phyloP scores from a whole-genome alignment of 2,329 filamentous ascomycete species.

The Sphaerulina musiva region DNA sequence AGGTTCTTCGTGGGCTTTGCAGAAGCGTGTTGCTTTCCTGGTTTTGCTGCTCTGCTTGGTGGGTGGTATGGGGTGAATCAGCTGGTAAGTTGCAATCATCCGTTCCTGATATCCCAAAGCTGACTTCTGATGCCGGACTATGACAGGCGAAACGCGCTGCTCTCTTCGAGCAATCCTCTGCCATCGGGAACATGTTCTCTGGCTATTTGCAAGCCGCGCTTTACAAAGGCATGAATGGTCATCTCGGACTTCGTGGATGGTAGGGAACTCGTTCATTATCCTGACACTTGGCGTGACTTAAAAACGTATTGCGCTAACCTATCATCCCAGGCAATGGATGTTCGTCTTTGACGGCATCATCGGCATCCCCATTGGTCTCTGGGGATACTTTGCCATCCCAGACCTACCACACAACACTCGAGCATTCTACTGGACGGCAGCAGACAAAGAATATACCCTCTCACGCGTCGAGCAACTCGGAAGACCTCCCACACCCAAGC shows the following conservation, averaged over 20 bases:
- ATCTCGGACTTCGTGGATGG: conserved; percentile 40
- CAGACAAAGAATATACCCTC: conserved; percentile 11
- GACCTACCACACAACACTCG: conserved; percentile 47
- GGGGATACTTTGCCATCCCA: conserved; percentile 45
- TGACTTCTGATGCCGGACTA: too few relatives aligned
- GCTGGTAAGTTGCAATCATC: not conserved
- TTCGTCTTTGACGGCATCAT: conserved; percentile 49
- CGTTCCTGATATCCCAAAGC: too few relatives aligned
- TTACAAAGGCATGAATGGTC: conserved; percentile 42
- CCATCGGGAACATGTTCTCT: conserved; percentile 42
- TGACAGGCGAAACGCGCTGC: conserved; percentile 40
- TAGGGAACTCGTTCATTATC: conserved; percentile 14
- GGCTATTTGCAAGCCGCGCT: conserved; percentile 52
- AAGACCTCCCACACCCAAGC: conserved; percentile 4
- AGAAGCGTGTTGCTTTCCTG: conserved; percentile 6
- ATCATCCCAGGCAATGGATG: conserved; percentile 35
- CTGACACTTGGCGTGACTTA: too few relatives aligned
- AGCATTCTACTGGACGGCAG: conserved; percentile 42
- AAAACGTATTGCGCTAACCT: not conserved
- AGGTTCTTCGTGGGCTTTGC: conserved; percentile 9
- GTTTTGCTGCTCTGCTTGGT: conserved; percentile 9
- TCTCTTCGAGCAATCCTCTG: conserved; percentile 46
- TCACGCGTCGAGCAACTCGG: conserved; percentile 11
- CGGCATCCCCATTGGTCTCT: conserved; percentile 46
- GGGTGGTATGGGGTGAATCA: conserved; percentile 9